Conservation (phyloP, 306 rosid species). For the Dryas drummondii region DNA sequence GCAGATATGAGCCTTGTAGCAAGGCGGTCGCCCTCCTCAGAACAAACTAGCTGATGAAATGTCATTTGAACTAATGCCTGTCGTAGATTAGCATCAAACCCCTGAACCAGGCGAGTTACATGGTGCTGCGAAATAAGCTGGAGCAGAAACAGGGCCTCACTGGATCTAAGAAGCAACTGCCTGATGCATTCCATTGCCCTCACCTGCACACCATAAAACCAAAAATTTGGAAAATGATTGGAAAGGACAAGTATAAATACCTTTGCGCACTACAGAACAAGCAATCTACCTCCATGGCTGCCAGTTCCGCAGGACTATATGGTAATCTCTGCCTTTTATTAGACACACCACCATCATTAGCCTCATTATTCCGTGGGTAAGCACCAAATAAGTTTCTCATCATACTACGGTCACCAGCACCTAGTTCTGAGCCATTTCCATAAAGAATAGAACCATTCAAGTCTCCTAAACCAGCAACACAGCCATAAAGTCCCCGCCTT, state of each 20-base stretch:
- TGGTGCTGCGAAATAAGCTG: constrained; percentile 98
- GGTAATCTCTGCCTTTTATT: constrained; percentile 92
- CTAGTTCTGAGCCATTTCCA: constrained; percentile 75
- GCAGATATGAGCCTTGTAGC: constrained; percentile 89
- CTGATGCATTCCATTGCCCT: constrained; percentile 98
- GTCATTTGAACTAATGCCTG: constrained; percentile 74
- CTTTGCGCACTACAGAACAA: constrained; percentile 8
- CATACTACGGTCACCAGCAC: constrained; percentile 78
- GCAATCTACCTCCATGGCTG: constrained; percentile 93
- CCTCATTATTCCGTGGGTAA: constrained; percentile 65
- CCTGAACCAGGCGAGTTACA: constrained; percentile 84
- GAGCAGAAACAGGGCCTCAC: constrained; percentile 90
- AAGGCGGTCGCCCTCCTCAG: constrained; percentile 88
- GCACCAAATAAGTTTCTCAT: constrained; percentile 85
- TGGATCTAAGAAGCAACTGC: constrained; percentile 88
- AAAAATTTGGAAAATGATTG: constrained; percentile 26
- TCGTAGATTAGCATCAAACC: constrained; percentile 63
- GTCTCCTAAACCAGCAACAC: constrained; percentile 96
- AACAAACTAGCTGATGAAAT: constrained; percentile 89
- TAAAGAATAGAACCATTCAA: constrained; percentile 83
- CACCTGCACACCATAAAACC: constrained; percentile 57
- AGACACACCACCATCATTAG: constrained; percentile 62
- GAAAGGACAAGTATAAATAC: constrained; percentile 8
- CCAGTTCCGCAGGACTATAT: constrained; percentile 90
- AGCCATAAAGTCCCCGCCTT: constrained; percentile 95